Conservation (phyloP, 2,329 filamentous ascomycete genomes). For the Colletotrichum incanum region DNA sequence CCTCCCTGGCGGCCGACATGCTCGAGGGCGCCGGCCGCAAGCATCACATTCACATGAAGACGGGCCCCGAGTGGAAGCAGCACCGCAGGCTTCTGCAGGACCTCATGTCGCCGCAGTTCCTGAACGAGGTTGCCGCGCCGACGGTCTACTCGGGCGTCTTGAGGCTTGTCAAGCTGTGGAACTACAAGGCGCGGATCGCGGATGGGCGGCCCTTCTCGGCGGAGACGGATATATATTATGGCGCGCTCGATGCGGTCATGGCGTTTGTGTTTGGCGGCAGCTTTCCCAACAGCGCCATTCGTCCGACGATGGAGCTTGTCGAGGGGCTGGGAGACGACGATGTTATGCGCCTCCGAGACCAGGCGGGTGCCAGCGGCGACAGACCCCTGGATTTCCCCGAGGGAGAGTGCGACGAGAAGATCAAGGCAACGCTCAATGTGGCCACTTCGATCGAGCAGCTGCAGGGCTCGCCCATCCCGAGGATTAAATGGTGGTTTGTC, state of each 20-base stretch:
- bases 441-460: slow-evolving; percentile 23
- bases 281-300: slow-evolving; percentile 26
- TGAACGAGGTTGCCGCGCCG: slow-evolving; percentile 52
- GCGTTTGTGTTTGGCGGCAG: slow-evolving; percentile 49
- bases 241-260: slow-evolving; percentile 52
- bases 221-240: slow-evolving; percentile 50
- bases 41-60: slow-evolving; percentile 53
- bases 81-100: slow-evolving; percentile 56
- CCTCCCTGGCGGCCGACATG: slow-evolving; percentile 47
- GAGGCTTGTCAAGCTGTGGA: slow-evolving; percentile 54
- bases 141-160: slow-evolving; percentile 51
- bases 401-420: slow-evolving; percentile 27
- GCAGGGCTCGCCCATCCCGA: slow-evolving; percentile 26
- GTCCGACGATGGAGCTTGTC: slow-evolving; percentile 13
- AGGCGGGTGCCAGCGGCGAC: background rate
- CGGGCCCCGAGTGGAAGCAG: slow-evolving; percentile 51
- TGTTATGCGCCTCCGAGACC: background rate
- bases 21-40: slow-evolving; percentile 52
- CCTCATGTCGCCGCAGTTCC: slow-evolving; percentile 55
- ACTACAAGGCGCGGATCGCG: slow-evolving; percentile 51
- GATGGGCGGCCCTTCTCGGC: slow-evolving; percentile 51
- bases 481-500: slow-evolving; percentile 32
- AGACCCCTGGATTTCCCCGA: slow-evolving; percentile 18
- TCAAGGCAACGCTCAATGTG: slow-evolving; percentile 35
- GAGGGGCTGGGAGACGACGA: slow-evolving; percentile 8